A percentile compares a stretch with the other conserved stretches of the same genome.
phyloP scores from a whole-genome alignment of 768 basidiomycete species.

The Auricularia sp. region DNA sequence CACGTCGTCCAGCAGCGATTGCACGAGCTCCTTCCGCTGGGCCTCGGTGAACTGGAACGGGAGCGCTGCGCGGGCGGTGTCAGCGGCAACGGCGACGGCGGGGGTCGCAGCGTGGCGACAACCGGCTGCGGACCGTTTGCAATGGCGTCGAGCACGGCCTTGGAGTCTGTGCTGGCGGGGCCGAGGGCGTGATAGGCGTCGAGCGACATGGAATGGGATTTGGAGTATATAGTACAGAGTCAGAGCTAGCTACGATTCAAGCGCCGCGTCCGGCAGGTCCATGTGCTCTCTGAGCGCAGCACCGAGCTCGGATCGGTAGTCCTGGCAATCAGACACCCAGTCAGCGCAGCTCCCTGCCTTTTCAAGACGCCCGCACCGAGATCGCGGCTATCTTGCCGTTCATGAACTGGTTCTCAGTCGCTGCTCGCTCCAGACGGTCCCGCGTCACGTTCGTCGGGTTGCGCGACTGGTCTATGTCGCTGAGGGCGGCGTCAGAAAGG shows the following conservation, averaged over 20 bases:
- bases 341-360: neutral
- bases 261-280: neutral
- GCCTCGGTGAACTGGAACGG: constrained; percentile 37
- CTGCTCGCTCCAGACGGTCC: constrained; percentile 70
- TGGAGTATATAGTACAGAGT: neutral
- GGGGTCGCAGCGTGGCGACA: neutral
- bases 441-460: constrained; percentile 78
- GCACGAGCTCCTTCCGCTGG: constrained; percentile 46
- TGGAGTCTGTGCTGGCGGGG: constrained; percentile 33
- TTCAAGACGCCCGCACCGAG: constrained; percentile 33
- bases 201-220: neutral
- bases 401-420: constrained; percentile 87
- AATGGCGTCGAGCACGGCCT: constrained; percentile 39
- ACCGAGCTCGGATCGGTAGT: neutral
- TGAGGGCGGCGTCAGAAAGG: constrained; percentile 20
- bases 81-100: neutral
- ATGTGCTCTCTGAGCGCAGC: neutral
- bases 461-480: constrained; percentile 68
- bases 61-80: constrained; percentile 24
- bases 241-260: neutral
- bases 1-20: constrained; percentile 51
- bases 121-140: constrained; percentile 31
- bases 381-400: constrained; percentile 79
- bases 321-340: neutral
- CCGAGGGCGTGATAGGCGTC: constrained; percentile 26